Conservation (phyloP, 169 alveolate species). For the Miamiensis avidus region DNA sequence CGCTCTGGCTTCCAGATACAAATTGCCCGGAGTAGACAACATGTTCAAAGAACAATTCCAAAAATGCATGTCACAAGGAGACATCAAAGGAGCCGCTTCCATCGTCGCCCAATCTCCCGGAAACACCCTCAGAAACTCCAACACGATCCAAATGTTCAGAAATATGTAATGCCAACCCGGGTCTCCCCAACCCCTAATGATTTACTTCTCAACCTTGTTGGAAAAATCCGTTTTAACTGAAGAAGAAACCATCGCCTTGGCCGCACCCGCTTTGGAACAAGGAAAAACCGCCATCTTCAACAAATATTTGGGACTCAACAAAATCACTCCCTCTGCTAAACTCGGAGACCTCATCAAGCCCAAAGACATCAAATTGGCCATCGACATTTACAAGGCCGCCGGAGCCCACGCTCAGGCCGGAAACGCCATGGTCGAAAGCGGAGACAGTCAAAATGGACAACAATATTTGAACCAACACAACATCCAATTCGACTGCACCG, state of each 20-base stretch:
- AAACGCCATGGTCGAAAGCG: constrained; percentile 93
- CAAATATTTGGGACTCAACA: constrained; percentile 96
- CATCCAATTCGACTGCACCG: constrained; percentile 67
- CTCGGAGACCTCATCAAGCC: constrained; percentile 95
- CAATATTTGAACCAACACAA: not conserved
- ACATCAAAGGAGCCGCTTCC: constrained; percentile 95
- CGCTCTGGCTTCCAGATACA: constrained; percentile 67
- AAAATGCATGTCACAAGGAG: constrained; percentile 84
- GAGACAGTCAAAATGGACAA: constrained; percentile 88
- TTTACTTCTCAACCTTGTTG: constrained; percentile 96
- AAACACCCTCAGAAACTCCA: constrained; percentile 93
- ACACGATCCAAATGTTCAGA: constrained; percentile 94
- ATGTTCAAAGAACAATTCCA: constrained; percentile 88
- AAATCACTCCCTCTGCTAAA: constrained; percentile 97
- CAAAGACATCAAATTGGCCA: constrained; percentile 92
- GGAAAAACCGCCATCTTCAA: constrained; percentile 90
- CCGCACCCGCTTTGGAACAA: constrained; percentile 96
- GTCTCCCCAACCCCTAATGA: constrained; percentile 93
- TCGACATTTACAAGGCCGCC: constrained; percentile 89
- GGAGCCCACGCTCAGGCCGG: constrained; percentile 91
- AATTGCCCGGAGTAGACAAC: constrained; percentile 93
- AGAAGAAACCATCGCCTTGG: constrained; percentile 96
- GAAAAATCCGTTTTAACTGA: constrained; percentile 95
- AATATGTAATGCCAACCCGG: constrained; percentile 87
- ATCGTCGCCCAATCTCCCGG: constrained; percentile 95